A percentile compares a stretch with the other conserved stretches of the same genome.
phyloP scores from a whole-genome alignment of 208 protist species.

The Leishmania arabica region DNA sequence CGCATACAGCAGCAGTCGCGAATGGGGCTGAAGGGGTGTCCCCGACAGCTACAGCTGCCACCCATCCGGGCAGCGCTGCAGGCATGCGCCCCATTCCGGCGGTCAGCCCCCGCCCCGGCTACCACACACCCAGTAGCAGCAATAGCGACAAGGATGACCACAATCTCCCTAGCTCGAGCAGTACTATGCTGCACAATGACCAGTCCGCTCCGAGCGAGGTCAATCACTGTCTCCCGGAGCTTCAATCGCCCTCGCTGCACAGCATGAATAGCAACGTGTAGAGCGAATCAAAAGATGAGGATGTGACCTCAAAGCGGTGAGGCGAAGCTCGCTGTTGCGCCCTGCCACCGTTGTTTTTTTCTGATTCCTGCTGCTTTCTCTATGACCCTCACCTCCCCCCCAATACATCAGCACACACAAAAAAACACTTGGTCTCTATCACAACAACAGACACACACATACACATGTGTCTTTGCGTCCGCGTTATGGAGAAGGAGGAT shows the following conservation, averaged over 20 bases:
- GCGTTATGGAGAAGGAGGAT: background rate
- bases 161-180: background rate
- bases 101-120: background rate
- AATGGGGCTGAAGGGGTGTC: background rate
- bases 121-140: background rate
- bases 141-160: background rate
- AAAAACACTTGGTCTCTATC: background rate
- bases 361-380: conserved; percentile 1
- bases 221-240: conserved; percentile 10
- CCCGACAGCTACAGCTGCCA: background rate
- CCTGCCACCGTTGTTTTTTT: background rate
- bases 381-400: background rate
- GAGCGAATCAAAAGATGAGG: conserved; percentile 15
- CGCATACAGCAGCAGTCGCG: background rate
- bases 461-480: background rate
- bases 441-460: background rate
- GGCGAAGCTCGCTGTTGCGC: background rate
- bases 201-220: background rate
- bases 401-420: background rate
- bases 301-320: conserved; percentile 3
- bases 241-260: conserved; percentile 22
- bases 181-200: background rate
- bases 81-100: background rate
- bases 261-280: conserved; percentile 33
- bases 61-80: background rate